A percentile compares a stretch with the other conserved stretches of the same genome.
Evolutionary conservation across 2,329 filamentous ascomycete genomes (phyloP).

Genomic region (Bimuria novae-zelandiae): DNA sequence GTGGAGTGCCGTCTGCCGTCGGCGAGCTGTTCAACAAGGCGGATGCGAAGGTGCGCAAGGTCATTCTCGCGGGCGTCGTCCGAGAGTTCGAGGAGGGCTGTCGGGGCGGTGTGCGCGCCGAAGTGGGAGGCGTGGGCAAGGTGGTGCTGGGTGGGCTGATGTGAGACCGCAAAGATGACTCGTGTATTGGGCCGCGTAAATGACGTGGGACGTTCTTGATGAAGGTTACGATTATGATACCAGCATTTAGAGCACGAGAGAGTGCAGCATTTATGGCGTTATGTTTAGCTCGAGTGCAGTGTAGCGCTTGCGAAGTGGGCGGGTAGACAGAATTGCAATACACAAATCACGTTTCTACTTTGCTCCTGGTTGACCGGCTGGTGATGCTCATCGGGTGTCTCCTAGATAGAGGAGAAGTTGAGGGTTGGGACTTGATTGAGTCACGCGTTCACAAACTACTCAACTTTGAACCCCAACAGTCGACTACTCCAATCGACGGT

Average conservation of each 20-base stretch:
- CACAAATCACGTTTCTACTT: too few relatives aligned
- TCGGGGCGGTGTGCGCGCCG: constrained; percentile 73
- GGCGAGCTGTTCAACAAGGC: constrained; percentile 90
- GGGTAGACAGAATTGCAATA: too few relatives aligned
- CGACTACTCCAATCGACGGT: too few relatives aligned
- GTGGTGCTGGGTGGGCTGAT: constrained; percentile 88
- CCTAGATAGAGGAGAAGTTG: too few relatives aligned
- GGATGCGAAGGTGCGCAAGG: constrained; percentile 82
- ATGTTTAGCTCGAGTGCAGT: too few relatives aligned
- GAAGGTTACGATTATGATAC: constrained; percentile 13
- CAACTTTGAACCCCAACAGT: too few relatives aligned
- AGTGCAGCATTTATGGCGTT: not conserved
- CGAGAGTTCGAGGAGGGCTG: constrained; percentile 93
- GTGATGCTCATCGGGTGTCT: too few relatives aligned
- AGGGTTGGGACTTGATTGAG: too few relatives aligned
- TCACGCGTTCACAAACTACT: too few relatives aligned
- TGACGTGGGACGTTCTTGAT: not conserved
- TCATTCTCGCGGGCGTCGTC: constrained; percentile 83
- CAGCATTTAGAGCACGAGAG: constrained; percentile 6
- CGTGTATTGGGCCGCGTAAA: not conserved
- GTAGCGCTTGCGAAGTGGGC: too few relatives aligned
- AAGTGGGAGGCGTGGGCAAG: constrained; percentile 84
- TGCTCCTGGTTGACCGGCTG: too few relatives aligned
- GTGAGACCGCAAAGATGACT: constrained; percentile 39
- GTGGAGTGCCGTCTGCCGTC: constrained; percentile 51